These are phyloP conservation scores for Ogataea paraovalis DNA, from an alignment of 805 yeast species.

Conservation along the genomic window DNA sequence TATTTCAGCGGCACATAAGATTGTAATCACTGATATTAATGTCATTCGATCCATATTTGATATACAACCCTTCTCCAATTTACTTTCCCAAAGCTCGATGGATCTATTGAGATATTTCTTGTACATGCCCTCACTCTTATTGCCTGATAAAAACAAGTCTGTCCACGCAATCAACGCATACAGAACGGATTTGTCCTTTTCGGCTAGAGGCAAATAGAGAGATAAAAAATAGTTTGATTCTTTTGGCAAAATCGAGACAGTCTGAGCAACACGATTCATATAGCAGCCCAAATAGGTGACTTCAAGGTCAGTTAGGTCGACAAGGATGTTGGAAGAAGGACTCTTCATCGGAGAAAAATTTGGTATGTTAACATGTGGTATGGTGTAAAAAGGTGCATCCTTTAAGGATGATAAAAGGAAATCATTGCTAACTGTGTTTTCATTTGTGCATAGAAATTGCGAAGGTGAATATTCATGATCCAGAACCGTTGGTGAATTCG, in stretches of 20 bases:
- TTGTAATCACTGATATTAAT: slow-evolving; percentile 18
- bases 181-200: slow-evolving; percentile 41
- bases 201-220: slow-evolving; percentile 53
- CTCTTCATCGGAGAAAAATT: neutral
- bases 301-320: slow-evolving; percentile 9
- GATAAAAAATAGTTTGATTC: slow-evolving; percentile 47
- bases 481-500: neutral
- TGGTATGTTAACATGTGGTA: neutral
- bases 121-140: slow-evolving; percentile 3
- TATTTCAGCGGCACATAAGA: slow-evolving; percentile 24
- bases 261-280: slow-evolving; percentile 38
- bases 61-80: slow-evolving; percentile 3
- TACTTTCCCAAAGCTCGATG: slow-evolving; percentile 7
- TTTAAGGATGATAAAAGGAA: neutral
- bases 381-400: neutral
- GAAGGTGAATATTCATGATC: neutral
- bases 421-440: neutral
- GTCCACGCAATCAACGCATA: slow-evolving; percentile 54
- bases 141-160: slow-evolving; percentile 25
- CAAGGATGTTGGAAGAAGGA: slow-evolving; percentile 13
- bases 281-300: slow-evolving; percentile 41
- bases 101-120: slow-evolving; percentile 5
- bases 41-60: slow-evolving; percentile 10
- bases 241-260: slow-evolving; percentile 47
- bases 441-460: neutral